Conservation (phyloP, 805 yeast genomes). For the Kodamaea leandrae region DNA sequence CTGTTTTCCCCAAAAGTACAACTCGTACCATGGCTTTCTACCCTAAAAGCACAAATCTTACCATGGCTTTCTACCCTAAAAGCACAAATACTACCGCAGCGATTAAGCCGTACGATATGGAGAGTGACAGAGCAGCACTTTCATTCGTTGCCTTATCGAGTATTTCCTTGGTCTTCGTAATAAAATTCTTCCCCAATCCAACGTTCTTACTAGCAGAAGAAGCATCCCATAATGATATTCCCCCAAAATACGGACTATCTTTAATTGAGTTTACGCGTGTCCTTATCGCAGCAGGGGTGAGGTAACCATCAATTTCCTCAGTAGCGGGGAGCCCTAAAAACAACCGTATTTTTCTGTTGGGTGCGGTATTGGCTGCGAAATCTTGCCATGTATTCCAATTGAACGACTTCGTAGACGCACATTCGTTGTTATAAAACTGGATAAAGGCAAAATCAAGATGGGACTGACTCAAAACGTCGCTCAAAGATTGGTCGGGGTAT, state of each 20-base stretch:
- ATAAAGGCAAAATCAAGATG: slow-evolving; percentile 75
- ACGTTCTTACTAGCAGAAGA: slow-evolving; percentile 21
- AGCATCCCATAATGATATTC: slow-evolving; percentile 34
- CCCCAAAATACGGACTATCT: slow-evolving; percentile 29
- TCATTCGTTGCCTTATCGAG: not conserved
- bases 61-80: no score
- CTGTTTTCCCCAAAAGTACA: no score
- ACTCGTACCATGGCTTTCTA: no score
- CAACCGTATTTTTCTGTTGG: slow-evolving; percentile 37
- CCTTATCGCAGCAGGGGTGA: slow-evolving; percentile 24
- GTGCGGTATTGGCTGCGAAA: slow-evolving; percentile 55
- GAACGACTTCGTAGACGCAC: slow-evolving; percentile 51
- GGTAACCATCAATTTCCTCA: slow-evolving; percentile 35
- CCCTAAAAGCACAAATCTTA: no score
- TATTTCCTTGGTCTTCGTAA: not conserved
- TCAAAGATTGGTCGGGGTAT: slow-evolving; percentile 60
- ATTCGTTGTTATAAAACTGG: slow-evolving; percentile 85
- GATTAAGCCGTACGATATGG: slow-evolving; percentile 13
- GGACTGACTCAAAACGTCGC: slow-evolving; percentile 40
- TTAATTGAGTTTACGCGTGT: slow-evolving; percentile 14
- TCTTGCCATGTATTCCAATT: slow-evolving; percentile 67
- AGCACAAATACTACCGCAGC: slow-evolving; percentile 8
- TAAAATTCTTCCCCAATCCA: not conserved
- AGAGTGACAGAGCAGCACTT: slow-evolving; percentile 13
- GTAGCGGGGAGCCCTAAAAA: slow-evolving; percentile 37